Conservation (phyloP, 805 yeast genomes). For the Brettanomyces bruxellensis region DNA sequence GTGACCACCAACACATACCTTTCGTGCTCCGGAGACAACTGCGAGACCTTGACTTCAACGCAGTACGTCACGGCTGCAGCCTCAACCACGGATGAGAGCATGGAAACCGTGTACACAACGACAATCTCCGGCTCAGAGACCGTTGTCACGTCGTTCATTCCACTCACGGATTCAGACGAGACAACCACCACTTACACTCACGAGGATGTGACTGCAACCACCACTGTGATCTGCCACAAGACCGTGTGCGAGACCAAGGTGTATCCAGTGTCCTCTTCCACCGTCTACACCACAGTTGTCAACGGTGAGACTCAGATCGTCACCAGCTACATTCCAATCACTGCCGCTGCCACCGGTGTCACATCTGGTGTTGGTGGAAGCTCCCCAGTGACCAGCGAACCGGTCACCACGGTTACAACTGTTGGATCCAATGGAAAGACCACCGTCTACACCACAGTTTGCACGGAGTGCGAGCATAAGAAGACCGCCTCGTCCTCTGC, state of each 20-base stretch:
- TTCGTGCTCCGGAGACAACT: background rate
- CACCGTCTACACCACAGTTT: too few species aligned
- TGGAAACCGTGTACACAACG: conserved; percentile 2
- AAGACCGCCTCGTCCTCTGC: background rate
- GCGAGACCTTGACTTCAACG: background rate
- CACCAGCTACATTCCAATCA: background rate
- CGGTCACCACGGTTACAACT: background rate
- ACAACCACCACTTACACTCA: background rate
- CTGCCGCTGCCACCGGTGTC: background rate
- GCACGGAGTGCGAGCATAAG: too few species aligned
- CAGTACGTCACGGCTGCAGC: background rate
- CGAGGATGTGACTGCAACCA: background rate
- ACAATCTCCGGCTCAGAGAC: conserved; percentile 8
- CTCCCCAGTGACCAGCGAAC: background rate
- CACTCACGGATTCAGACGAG: conserved; percentile 1
- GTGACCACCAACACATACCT: background rate
- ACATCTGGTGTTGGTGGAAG: background rate
- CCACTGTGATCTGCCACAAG: conserved; percentile 1
- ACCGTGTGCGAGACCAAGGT: background rate
- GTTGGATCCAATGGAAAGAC: background rate
- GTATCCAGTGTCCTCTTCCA: background rate
- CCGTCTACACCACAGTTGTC: background rate
- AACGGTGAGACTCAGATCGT: background rate
- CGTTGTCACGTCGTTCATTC: conserved; percentile 3
- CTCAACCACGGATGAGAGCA: conserved; percentile 1